A percentile compares a stretch with the other conserved stretches of the same genome.
Evolutionary conservation across 129 eudicot species (phyloP).

Genomic region (Kitagawia praeruptora): DNA sequence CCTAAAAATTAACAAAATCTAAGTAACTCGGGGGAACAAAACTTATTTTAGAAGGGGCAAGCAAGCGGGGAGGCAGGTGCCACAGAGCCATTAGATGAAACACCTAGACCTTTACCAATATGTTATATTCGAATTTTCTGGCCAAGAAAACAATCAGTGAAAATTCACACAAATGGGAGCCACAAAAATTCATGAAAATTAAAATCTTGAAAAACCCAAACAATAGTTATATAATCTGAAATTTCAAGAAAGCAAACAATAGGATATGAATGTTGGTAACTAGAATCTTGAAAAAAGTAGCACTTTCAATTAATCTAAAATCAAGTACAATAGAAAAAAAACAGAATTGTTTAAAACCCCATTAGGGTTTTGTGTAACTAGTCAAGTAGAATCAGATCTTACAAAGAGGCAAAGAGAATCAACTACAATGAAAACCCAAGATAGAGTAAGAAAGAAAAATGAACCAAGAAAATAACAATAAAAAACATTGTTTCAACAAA

Average conservation of each 20-base stretch:
- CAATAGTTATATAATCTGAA: neutral
- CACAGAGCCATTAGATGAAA: neutral
- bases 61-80: neutral
- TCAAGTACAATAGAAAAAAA: neutral
- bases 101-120: neutral
- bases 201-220: too few species aligned
- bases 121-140: too few species aligned
- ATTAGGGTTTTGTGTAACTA: neutral
- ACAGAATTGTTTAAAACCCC: neutral
- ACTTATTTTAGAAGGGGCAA: neutral
- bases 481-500: neutral
- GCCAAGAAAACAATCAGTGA: too few species aligned
- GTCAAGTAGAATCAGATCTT: neutral
- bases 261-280: neutral
- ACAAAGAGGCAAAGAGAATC: neutral
- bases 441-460: neutral
- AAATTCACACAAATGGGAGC: neutral
- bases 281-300: neutral
- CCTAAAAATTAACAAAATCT: neutral
- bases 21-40: neutral
- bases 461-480: neutral
- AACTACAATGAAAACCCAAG: neutral
- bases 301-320: neutral
- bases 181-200: neutral
- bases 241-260: neutral